Evolutionary conservation across 345 rosid genomes (phyloP), one percentile per base, ranked within the genome.

Genomic region (Laguncularia racemosa): DNA sequence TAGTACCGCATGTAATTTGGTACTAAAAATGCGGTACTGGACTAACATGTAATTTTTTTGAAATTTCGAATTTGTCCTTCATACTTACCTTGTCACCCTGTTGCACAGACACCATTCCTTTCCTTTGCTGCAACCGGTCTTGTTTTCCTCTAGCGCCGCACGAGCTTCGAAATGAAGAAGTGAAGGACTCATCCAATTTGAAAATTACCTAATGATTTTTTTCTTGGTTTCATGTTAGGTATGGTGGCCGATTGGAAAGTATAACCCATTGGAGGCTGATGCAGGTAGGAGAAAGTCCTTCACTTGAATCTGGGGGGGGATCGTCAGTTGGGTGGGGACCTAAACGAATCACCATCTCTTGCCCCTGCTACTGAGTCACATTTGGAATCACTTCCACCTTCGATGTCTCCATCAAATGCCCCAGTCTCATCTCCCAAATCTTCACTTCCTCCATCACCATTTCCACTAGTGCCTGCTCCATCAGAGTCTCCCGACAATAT

Each of bases 191-290:
- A 2, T 51, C 3, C 13, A 11, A 52, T 26, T 52, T 19, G 28
- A 16, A 26, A 44, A 58, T 28, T 63, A 55, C 58, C 50, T 66
- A 53, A 50, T 45, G 50, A 56, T 48, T 14, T 13, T n/a, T 17
- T 64, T 51, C 18, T 20, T 60, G 45, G 33, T 68, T 1, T 44
- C 16, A 26, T 26, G n/a, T 44, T 23, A 84, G 84, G 86, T 69
- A 60, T 62, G 51, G 51, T 10, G 65, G 50, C 46, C 71, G 58
- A 44, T 9, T 55, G 23, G 50, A 50, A 67, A 64, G 64, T 73
- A 20, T 60, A 47, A 67, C 73, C 55, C 61, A 64, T n/a, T 56
- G 73, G 62, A 71, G 75, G 70, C 72, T 55, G 68, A 67, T 83
- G 69, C 79, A 66, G 75, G 60, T 26, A 40, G 71, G 20, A 23